Conservation (phyloP, 495 filamentous ascomycete genomes). For the Daldinia concentrica region DNA sequence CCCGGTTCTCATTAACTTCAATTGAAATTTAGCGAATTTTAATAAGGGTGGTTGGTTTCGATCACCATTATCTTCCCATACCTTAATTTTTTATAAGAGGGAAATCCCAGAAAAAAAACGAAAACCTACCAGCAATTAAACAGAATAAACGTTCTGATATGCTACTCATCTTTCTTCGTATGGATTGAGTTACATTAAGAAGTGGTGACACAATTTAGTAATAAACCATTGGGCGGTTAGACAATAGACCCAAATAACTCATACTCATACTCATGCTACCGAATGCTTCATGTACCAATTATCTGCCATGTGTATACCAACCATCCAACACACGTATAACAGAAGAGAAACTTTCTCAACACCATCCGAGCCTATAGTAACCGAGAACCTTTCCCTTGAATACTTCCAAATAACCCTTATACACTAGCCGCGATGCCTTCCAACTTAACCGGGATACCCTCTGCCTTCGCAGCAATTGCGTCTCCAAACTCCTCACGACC, state of each 20-base stretch:
- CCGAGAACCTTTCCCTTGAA: neutral
- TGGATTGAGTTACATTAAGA: too few species aligned
- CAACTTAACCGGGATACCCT: conserved; percentile 35
- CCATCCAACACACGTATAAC: neutral
- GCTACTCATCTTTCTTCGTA: too few species aligned
- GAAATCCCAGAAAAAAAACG: too few species aligned
- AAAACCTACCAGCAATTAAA: too few species aligned
- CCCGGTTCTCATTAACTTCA: neutral
- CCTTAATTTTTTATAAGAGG: too few species aligned
- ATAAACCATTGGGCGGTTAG: too few species aligned
- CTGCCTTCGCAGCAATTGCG: conserved; percentile 23
- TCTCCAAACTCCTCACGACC: conserved; percentile 58
- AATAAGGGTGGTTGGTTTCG: too few species aligned
- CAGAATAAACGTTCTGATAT: too few species aligned
- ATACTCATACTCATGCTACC: neutral
- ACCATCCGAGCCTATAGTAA: neutral
- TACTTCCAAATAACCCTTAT: conserved; percentile 6
- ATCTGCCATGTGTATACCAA: neutral
- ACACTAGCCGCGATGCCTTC: conserved; percentile 14
- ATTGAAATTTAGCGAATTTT: neutral
- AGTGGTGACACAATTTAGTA: too few species aligned
- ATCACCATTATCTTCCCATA: too few species aligned
- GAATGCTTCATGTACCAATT: neutral
- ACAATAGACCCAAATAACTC: neutral
- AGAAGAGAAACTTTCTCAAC: neutral